phyloP scores from a whole-genome alignment of 2,329 filamentous ascomycete genomes.

The Alternaria atra region DNA sequence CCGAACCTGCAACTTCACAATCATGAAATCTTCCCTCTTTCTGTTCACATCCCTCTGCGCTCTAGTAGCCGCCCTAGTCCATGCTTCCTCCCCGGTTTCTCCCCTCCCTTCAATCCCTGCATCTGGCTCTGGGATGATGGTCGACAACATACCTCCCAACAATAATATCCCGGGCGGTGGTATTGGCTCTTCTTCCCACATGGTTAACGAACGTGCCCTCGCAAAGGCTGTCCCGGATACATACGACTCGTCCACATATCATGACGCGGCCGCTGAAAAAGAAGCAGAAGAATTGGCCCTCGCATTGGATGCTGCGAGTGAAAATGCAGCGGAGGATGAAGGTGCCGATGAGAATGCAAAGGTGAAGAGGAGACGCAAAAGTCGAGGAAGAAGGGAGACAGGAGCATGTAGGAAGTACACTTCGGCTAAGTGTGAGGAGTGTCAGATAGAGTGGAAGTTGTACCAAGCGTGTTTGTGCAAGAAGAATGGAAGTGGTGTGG shows the following conservation, averaged over 20 bases:
- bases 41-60: neutral
- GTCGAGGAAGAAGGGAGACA: neutral
- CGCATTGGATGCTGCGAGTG: neutral
- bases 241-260: neutral
- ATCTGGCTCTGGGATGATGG: neutral
- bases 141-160: neutral
- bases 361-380: neutral
- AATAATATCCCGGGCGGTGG: neutral
- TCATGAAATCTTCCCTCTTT: neutral
- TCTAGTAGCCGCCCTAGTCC: neutral
- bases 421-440: neutral
- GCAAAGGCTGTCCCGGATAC: neutral
- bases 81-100: neutral
- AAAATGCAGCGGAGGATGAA: neutral
- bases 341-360: neutral
- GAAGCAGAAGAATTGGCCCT: slow-evolving; percentile 1
- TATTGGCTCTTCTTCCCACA: neutral
- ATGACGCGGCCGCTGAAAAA: neutral
- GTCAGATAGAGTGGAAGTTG: neutral
- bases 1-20: neutral
- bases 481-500: neutral
- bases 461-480: neutral
- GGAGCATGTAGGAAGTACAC: neutral
- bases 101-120: neutral
- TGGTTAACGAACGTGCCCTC: neutral